Conservation (phyloP, 768 basidiomycete species). For the Chiua virens region DNA sequence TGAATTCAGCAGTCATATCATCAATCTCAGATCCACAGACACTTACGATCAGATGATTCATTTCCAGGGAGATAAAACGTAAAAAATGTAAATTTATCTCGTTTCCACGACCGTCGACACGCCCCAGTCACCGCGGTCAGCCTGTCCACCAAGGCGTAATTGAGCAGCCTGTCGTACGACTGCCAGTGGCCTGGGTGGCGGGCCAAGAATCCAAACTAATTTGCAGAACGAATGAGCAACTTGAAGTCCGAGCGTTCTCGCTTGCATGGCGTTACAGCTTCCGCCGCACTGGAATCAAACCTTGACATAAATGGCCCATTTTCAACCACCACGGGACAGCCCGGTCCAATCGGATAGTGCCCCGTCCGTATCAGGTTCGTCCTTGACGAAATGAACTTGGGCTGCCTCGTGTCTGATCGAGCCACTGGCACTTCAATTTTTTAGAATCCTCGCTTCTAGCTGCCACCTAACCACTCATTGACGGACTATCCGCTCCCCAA, state of each 20-base stretch:
- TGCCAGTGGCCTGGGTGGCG: too few relatives aligned
- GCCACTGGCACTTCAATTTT: not conserved
- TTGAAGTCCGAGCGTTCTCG: too few relatives aligned
- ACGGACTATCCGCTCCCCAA: not conserved
- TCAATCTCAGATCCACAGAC: conserved; percentile 19
- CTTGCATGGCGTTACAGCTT: too few relatives aligned
- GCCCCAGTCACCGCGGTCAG: not conserved
- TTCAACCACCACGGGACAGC: too few relatives aligned
- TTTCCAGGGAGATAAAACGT: conserved; percentile 27
- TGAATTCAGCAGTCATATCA: conserved; percentile 12
- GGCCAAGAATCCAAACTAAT: too few relatives aligned
- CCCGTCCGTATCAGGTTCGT: conserved; percentile 3
- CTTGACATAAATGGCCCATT: too few relatives aligned
- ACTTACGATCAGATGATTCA: conserved; percentile 13
- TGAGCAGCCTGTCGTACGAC: not conserved
- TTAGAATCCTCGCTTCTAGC: not conserved
- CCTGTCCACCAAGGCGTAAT: not conserved
- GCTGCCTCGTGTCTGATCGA: conserved; percentile 24
- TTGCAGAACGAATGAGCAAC: too few relatives aligned
- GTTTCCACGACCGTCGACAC: conserved; percentile 17
- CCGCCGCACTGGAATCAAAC: too few relatives aligned
- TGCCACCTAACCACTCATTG: too few relatives aligned
- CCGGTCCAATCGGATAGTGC: conserved; percentile 2
- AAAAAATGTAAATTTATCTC: conserved; percentile 1
- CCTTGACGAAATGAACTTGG: too few relatives aligned